A percentile compares a stretch with the other conserved stretches of the same genome.
phyloP scores from a whole-genome alignment of 2,329 filamentous ascomycete species.

The Fusarium solani-melongenae region DNA sequence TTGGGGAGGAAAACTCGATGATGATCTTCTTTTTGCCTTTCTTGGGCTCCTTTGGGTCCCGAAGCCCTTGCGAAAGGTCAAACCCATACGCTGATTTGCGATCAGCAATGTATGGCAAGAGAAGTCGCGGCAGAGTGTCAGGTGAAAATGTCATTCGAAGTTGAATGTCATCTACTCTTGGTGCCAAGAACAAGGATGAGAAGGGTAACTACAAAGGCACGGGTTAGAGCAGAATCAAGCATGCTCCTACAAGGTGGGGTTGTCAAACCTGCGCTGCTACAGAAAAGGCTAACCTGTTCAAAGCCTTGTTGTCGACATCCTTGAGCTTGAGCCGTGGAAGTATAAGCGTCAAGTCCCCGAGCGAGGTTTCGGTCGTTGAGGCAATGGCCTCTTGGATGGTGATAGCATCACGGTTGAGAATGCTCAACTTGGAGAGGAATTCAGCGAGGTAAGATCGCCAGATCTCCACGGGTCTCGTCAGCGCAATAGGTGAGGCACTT shows the following conservation, averaged over 20 bases:
- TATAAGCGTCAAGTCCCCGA: slow-evolving; percentile 25
- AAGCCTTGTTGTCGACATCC: slow-evolving; percentile 6
- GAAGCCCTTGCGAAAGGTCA: slow-evolving; percentile 7
- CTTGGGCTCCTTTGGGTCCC: not conserved
- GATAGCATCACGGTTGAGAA: slow-evolving; percentile 17
- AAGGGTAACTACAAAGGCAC: slow-evolving; percentile 4
- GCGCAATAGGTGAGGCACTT: slow-evolving; percentile 3
- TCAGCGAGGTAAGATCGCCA: slow-evolving; percentile 17
- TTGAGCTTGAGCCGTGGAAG: slow-evolving; percentile 21
- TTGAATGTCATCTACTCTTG: slow-evolving; percentile 25
- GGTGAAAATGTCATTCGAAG: slow-evolving; percentile 23
- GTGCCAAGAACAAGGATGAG: slow-evolving; percentile 16
- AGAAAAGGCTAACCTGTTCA: slow-evolving; percentile 16
- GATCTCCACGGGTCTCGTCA: slow-evolving; percentile 26
- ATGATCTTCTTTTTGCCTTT: slow-evolving; percentile 56
- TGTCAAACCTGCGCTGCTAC: slow-evolving; percentile 9
- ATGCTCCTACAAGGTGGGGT: not conserved
- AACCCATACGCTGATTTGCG: slow-evolving; percentile 9
- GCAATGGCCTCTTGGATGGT: slow-evolving; percentile 24
- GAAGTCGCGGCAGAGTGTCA: slow-evolving; percentile 10
- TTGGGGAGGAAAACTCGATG: slow-evolving; percentile 80
- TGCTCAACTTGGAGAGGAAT: not conserved
- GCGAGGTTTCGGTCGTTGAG: slow-evolving; percentile 19
- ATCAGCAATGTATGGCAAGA: slow-evolving; percentile 25
- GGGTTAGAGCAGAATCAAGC: not conserved